Base-by-base conservation (phyloP, 352 stramenopile genomes). In the Pythium aphanidermatum region DNA sequence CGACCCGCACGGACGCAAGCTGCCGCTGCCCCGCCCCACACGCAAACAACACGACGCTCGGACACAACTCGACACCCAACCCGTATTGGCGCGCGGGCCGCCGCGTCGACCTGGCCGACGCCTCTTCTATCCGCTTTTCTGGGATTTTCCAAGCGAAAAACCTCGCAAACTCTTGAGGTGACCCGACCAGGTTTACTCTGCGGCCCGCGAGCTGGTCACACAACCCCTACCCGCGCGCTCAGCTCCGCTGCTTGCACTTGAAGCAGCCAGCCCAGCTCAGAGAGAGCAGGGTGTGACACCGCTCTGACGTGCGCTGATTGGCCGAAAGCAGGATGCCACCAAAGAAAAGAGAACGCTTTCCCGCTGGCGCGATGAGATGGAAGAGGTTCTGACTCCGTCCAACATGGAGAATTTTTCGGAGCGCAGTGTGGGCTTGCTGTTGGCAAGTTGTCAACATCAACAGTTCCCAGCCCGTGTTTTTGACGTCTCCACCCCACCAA, bases 191-290 rank as follows among this genome's bases (percentile, higher is more conserved):
- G 21, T 19, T n/a, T n/a, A n/a, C n/a, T n/a, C n/a, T n/a, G n/a
- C n/a, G n/a, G n/a, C n/a, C n/a, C n/a, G n/a, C n/a, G n/a, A n/a
- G n/a, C n/a, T n/a, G n/a, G n/a, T n/a, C n/a, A n/a, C n/a, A n/a
- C n/a, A n/a, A n/a, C n/a, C n/a, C n/a, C n/a, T n/a, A n/a, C n/a
- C n/a, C n/a, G n/a, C n/a, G n/a, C n/a, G n/a, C n/a, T n/a, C n/a
- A n/a, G 25, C 49, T 20, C 38, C 32, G 26, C 36, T 31, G 33
- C 38, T 56, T 56, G 49, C 49, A 57, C 38, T 57, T 57, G 49
- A 57, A 57, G 49, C 42, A 56, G 17, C 38, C 31, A 26, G 28
- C 27, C 10, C 13, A 28, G 35, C 29, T n/a, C 39, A 42, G 34
- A 29, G 45, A 33, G 14, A 34, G 26, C 28, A 29, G 35, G 16